Evolutionary conservation across 2,329 filamentous ascomycete genomes (phyloP).

Genomic region (Nemania serpens): DNA sequence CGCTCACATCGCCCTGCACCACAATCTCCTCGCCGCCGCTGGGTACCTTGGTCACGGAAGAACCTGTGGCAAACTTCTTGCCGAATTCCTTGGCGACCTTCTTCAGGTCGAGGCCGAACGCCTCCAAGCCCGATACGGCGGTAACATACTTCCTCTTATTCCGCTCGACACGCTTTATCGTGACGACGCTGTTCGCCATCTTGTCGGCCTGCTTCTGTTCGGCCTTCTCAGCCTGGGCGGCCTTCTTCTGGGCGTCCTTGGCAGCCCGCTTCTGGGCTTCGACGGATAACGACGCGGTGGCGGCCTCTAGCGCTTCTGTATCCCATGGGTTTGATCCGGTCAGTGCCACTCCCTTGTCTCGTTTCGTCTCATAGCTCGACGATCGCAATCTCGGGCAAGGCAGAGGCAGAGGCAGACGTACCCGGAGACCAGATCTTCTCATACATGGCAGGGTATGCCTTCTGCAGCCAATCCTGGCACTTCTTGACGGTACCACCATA

Average conservation of each 20-base stretch:
- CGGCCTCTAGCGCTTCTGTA: constrained; percentile 78
- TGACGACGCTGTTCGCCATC: constrained; percentile 79
- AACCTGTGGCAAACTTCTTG: constrained; percentile 97
- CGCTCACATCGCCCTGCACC: constrained; percentile 94
- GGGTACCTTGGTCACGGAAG: constrained; percentile 86
- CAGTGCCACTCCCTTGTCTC: neutral
- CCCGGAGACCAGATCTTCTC: constrained; percentile 83
- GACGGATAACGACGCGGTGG: constrained; percentile 82
- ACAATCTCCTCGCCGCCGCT: constrained; percentile 94
- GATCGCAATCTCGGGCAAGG: neutral
- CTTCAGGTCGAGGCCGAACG: constrained; percentile 90
- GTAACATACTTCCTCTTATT: constrained; percentile 99
- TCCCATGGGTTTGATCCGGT: neutral
- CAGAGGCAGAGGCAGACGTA: constrained; percentile 45
- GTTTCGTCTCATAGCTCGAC: neutral
- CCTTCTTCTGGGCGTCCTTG: constrained; percentile 96
- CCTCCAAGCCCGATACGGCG: constrained; percentile 85
- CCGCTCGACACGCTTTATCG: constrained; percentile 95
- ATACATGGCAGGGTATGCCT: constrained; percentile 75
- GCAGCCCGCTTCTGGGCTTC: constrained; percentile 93
- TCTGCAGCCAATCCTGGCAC: constrained; percentile 93
- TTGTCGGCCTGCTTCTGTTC: constrained; percentile 84
- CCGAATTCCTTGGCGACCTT: constrained; percentile 96
- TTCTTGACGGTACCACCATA: constrained; percentile 96
- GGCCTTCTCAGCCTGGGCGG: constrained; percentile 86